Conservation (phyloP, 345 rosid genomes). For the Eucalyptus camaldulensis region DNA sequence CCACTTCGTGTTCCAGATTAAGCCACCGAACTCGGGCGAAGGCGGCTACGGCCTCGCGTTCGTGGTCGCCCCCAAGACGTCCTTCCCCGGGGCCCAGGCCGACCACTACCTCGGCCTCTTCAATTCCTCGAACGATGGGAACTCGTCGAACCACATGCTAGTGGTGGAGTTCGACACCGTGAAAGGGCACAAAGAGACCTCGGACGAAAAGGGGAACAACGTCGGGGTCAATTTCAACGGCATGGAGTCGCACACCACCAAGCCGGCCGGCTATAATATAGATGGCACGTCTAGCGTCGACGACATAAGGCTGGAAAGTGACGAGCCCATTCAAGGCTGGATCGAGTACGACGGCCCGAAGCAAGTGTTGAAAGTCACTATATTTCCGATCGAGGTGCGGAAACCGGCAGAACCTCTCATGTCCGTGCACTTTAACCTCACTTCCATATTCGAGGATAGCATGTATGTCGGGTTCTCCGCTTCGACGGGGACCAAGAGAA, state of each 20-base stretch:
- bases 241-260: neutral
- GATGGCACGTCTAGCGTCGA: neutral
- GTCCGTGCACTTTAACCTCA: neutral
- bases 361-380: conserved; percentile 18
- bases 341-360: conserved; percentile 43
- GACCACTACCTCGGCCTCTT: conserved; percentile 41
- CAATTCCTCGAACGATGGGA: neutral
- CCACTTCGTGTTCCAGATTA: conserved; percentile 32
- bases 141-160: conserved; percentile 17
- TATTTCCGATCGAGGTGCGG: conserved; percentile 2
- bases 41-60: conserved; percentile 62
- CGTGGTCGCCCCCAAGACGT: conserved; percentile 19
- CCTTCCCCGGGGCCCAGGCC: conserved; percentile 9
- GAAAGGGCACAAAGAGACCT: conserved; percentile 2
- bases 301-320: conserved; percentile 14
- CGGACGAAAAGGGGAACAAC: conserved; percentile 20
- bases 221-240: conserved; percentile 47
- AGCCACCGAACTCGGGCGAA: neutral
- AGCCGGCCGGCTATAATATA: conserved; percentile 5
- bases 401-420: conserved; percentile 42
- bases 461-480: conserved; percentile 79
- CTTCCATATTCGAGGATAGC: neutral
- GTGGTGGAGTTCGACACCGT: conserved; percentile 59
- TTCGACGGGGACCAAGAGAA: conserved; percentile 40
- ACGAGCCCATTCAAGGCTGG: conserved; percentile 34